Evolutionary conservation across 169 alveolate genomes (phyloP), one percentile per base, ranked within the genome.

Genomic region (Eimeria brunetti): DNA sequence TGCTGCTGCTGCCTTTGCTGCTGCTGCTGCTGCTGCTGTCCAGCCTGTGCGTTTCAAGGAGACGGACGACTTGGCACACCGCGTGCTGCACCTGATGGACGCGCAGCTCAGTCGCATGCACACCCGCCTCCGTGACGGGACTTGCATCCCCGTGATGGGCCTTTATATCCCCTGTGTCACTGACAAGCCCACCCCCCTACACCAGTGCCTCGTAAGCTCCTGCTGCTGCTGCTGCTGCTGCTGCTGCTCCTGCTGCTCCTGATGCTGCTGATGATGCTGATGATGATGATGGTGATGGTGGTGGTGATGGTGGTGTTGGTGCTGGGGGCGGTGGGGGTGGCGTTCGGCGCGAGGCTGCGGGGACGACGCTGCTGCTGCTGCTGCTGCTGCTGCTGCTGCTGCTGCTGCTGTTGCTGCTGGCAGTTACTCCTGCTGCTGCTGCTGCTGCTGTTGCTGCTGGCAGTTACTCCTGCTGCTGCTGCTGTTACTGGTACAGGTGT

Each of bases 71-170:
- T 94, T 98, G 88, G 99, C 99, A 14, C 97, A 98, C 67, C 97
- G 99, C 30, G 98, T 98, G 58, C 97, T 98, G 89, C 98, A 98
- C 97, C 96, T 98, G 69, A 98, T 98, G 99, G 99, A 98, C 96
- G 96, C 98, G 51, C 99, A 98, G 96, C 95, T 98, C 85, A 96
- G 97, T 81, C 96, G 96, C 85, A 98, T 98, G 99, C 99, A 98
- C 96, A 98, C 99, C 33, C 96, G 99, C 30, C 97, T 98, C 96
- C 89, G 99, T 27, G 99, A 98, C 75, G 99, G 99, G 84, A 97
- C 99, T 8, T 97, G 98, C 95, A 98, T 97, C 27, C 99, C 99
- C 24, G 97, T 96, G 78, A 97, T 97, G 98, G 95, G 98, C 30
- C 95, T 98, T 89, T 97, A 97, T 90, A 97, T 97, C 56, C 97